Base-by-base conservation (phyloP, 2,329 filamentous ascomycete genomes). In the Colletotrichum musicola region DNA sequence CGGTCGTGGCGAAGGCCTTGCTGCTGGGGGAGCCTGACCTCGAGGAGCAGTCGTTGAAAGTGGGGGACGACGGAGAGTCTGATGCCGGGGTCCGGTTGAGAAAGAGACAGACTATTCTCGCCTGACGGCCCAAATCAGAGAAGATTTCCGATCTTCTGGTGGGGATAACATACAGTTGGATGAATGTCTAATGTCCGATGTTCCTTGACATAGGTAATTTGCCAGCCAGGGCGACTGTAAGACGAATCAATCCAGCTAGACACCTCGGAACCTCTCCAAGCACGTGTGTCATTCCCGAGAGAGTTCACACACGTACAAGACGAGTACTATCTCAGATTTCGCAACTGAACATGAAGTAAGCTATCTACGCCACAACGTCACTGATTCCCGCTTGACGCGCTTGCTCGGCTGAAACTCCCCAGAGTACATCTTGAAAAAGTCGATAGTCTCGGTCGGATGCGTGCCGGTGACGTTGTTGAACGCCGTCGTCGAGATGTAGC, bases 401-500 rank as follows among this genome's bases (percentile, higher is more conserved):
- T 81, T 80, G 71, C 76, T 78, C 4, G 79, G 78, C 51, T 77
- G 75, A 62, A 84, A 78, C 59, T 81, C 78, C 12, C 75, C 73
- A 4, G 76, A 74, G 71, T 86, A 85, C 30, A 79, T 74, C 61
- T 82, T 80, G 76, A 86, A 87, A 73, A 87, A 86, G 12, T 84
- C 82, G 4, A 76, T 75, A 0, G 81, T 82, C 75, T 85, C 79
- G 16, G 82, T 84, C 0, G 84, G 82, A 68, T 83, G 79, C 40
- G 74, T 70, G 4, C 81, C 82, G 2, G 84, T 86, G 35, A 86
- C 79, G 62, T 86, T 79, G 62, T 84, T 81, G 71, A 86, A 87
- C 1, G 83, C 80, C 4, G 80, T 82, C 1, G 84, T 86, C 1
- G 83, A 77, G 71, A 87, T 83, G 73, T 86, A 86, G 74, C 86